phyloP scores from a whole-genome alignment of 768 basidiomycete genomes.

The Lanmaoa pseudosensibilis region DNA sequence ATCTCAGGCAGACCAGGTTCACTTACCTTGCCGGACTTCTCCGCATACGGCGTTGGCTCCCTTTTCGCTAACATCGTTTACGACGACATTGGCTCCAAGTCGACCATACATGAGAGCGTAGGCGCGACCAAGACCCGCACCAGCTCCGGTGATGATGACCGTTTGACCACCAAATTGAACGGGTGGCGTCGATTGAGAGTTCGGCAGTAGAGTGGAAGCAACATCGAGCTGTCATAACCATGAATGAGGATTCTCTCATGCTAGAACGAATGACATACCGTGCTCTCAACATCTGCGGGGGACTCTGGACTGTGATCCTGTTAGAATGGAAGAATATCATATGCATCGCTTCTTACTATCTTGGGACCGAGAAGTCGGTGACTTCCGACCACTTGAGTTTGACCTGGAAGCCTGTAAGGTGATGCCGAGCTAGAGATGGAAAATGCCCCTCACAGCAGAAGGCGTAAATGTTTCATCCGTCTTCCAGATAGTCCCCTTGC shows the following conservation, averaged over 20 bases:
- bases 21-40: slow-evolving; percentile 77
- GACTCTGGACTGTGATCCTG: slow-evolving; percentile 54
- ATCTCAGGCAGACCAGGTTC: background rate
- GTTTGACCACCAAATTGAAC: slow-evolving; percentile 89
- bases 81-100: slow-evolving; percentile 94
- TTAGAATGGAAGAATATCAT: slow-evolving; percentile 9
- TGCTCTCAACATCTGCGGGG: slow-evolving; percentile 60
- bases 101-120: slow-evolving; percentile 91
- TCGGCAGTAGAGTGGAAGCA: slow-evolving; percentile 63
- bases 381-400: slow-evolving; percentile 83
- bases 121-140: slow-evolving; percentile 88
- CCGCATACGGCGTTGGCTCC: slow-evolving; percentile 80
- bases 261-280: slow-evolving; percentile 36
- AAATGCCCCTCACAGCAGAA: slow-evolving; percentile 66
- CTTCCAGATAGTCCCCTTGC: slow-evolving; percentile 84
- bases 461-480: slow-evolving; percentile 91
- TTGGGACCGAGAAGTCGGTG: slow-evolving; percentile 71
- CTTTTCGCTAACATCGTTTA: slow-evolving; percentile 92
- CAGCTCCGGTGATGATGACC: slow-evolving; percentile 92
- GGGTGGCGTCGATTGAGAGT: slow-evolving; percentile 63
- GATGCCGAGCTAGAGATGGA: background rate
- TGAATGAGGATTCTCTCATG: background rate
- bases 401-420: slow-evolving; percentile 46
- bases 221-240: slow-evolving; percentile 52
- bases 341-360: slow-evolving; percentile 50